Evolutionary conservation across 2,329 filamentous ascomycete species (phyloP).

Genomic region (Leptographium radiaticola): DNA sequence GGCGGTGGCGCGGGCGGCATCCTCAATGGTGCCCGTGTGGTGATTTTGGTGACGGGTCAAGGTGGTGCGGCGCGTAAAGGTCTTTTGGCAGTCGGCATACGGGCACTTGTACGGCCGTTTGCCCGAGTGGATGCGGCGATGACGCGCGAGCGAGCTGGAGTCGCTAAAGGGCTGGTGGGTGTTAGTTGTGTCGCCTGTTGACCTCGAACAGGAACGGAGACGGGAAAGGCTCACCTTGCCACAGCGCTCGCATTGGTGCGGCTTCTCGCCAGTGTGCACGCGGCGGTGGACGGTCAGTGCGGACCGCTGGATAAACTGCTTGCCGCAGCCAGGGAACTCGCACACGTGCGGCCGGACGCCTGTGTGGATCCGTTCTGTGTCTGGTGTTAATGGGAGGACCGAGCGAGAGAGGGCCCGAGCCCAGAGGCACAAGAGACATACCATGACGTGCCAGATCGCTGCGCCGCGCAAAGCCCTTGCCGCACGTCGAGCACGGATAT

Average conservation of each 20-base stretch:
- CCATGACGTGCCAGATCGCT: slow-evolving; percentile 93
- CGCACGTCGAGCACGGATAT: slow-evolving; percentile 80
- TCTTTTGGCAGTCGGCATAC: slow-evolving; percentile 96
- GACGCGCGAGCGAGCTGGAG: slow-evolving; percentile 83
- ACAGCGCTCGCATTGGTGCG: slow-evolving; percentile 93
- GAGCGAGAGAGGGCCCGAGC: not conserved
- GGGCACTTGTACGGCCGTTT: slow-evolving; percentile 96
- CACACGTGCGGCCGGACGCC: slow-evolving; percentile 86
- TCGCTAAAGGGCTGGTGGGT: slow-evolving; percentile 74
- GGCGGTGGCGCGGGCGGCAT: slow-evolving; percentile 78
- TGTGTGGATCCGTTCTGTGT: slow-evolving; percentile 81
- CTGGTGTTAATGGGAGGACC: not conserved
- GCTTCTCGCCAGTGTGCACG: slow-evolving; percentile 96
- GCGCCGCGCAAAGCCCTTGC: slow-evolving; percentile 81
- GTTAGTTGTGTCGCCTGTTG: not conserved
- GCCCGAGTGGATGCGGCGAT: slow-evolving; percentile 88
- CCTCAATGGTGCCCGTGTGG: slow-evolving; percentile 88
- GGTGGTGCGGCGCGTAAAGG: slow-evolving; percentile 89
- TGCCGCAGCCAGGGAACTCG: slow-evolving; percentile 76
- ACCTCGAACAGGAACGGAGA: not conserved
- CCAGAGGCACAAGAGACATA: slow-evolving; percentile 30
- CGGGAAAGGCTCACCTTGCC: slow-evolving; percentile 79
- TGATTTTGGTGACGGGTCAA: slow-evolving; percentile 92
- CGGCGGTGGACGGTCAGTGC: slow-evolving; percentile 90
- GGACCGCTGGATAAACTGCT: slow-evolving; percentile 94